A percentile compares a stretch with the other conserved stretches of the same genome.
Conservation (phyloP, 2,329 filamentous ascomycete species). For the Colletotrichum kahawae region DNA sequence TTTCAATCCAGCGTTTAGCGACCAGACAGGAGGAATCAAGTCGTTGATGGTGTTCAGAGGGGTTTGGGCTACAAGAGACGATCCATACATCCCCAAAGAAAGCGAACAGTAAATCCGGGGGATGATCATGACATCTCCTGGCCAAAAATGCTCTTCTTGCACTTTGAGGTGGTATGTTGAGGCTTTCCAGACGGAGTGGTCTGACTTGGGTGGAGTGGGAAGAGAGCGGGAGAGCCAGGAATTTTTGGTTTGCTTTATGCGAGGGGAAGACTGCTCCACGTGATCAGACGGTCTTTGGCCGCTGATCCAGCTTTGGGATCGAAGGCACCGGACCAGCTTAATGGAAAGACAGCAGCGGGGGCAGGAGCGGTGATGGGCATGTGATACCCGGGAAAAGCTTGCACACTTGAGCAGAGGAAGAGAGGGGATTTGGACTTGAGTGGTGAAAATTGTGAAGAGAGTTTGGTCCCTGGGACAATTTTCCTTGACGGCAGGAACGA, state of each 20-base stretch:
- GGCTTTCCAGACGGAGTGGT: neutral
- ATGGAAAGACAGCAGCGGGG: neutral
- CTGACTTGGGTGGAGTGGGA: neutral
- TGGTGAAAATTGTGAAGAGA: accelerated
- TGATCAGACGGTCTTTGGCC: neutral
- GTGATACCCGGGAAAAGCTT: neutral
- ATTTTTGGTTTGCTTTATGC: neutral
- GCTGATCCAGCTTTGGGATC: too few relatives aligned
- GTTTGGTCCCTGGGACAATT: accelerated
- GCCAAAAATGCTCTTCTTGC: neutral
- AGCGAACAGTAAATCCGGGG: neutral
- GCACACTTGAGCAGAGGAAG: neutral
- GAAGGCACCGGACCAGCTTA: accelerated
- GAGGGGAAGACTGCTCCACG: neutral
- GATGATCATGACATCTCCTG: neutral
- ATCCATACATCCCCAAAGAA: accelerated
- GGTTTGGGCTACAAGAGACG: neutral
- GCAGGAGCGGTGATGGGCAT: neutral
- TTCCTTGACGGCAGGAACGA: accelerated
- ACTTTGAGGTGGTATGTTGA: accelerated
- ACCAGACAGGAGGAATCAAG: too few relatives aligned
- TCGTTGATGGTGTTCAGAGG: neutral
- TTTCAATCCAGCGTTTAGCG: too few relatives aligned
- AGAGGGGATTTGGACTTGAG: accelerated
- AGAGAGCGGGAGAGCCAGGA: neutral